These are phyloP conservation scores for Botrytis squamosa DNA, from an alignment of 2,329 filamentous ascomycete genomes.

Conservation along the genomic window DNA sequence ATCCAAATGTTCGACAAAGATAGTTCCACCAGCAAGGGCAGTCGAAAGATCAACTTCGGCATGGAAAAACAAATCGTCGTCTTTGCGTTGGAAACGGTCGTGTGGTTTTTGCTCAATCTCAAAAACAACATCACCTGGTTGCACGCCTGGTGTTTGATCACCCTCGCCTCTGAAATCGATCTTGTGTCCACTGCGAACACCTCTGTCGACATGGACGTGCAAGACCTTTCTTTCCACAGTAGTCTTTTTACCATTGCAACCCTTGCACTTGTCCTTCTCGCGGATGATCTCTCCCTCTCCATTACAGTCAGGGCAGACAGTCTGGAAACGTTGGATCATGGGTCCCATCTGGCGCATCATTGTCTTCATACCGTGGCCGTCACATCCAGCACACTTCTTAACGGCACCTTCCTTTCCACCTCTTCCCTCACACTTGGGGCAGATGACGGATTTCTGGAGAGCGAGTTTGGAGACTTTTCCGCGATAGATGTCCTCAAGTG, in stretches of 20 bases:
- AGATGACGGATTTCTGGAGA: conserved; percentile 95
- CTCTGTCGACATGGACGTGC: conserved; percentile 94
- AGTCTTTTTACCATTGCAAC: conserved; percentile 96
- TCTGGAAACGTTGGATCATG: conserved; percentile 99
- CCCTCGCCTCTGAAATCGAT: conserved; percentile 97
- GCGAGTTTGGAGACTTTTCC: conserved; percentile 98
- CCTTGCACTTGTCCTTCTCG: conserved; percentile 97
- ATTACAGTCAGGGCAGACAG: conserved; percentile 95
- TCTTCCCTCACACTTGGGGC: conserved; percentile 87
- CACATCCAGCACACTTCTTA: conserved; percentile 85
- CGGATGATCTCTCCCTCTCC: conserved; percentile 96
- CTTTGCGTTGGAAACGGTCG: conserved; percentile 88
- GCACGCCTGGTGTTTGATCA: conserved; percentile 89
- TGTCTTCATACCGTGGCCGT: conserved; percentile 96
- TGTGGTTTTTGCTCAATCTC: conserved; percentile 99
- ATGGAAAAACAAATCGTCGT: conserved; percentile 93
- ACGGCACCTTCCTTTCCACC: conserved; percentile 98
- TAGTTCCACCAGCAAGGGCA: conserved; percentile 84
- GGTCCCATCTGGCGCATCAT: conserved; percentile 99
- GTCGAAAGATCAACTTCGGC: conserved; percentile 95
- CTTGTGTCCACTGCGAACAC: conserved; percentile 90
- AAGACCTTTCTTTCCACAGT: conserved; percentile 96
- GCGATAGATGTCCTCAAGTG: conserved; percentile 95
- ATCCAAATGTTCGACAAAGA: conserved; percentile 94
- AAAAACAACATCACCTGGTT: conserved; percentile 95